Conservation (phyloP, 345 rosid species). For the Hibiscus trionum region DNA sequence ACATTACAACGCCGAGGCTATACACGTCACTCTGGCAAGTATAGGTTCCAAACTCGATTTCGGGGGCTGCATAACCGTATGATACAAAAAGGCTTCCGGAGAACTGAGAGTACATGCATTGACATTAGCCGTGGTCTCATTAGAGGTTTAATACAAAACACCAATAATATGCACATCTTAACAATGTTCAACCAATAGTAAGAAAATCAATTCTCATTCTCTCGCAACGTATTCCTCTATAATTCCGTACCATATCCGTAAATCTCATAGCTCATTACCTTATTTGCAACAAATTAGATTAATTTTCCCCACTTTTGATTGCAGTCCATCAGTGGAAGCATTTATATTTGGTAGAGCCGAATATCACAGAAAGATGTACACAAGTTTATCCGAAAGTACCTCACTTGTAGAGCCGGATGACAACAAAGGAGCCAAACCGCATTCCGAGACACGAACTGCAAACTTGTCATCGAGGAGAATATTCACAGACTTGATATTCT, state of each 20-base stretch:
- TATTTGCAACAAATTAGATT: not conserved
- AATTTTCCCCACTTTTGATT: too few relatives aligned
- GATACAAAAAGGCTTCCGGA: slow-evolving; percentile 9
- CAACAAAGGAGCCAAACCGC: slow-evolving; percentile 59
- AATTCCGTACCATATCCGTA: too few relatives aligned
- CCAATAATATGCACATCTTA: not conserved
- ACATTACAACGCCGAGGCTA: slow-evolving; percentile 93
- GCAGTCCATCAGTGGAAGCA: not conserved
- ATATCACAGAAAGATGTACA: not conserved
- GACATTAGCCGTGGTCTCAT: not conserved
- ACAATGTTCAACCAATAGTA: too few relatives aligned
- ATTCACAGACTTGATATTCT: slow-evolving; percentile 69
- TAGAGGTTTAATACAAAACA: not conserved
- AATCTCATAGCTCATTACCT: too few relatives aligned
- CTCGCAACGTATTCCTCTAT: too few relatives aligned
- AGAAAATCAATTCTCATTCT: too few relatives aligned
- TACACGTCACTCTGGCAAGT: slow-evolving; percentile 85
- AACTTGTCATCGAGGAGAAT: slow-evolving; percentile 70
- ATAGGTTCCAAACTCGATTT: slow-evolving; percentile 66
- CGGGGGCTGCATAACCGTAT: slow-evolving; percentile 63
- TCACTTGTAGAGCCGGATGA: slow-evolving; percentile 47
- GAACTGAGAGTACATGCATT: slow-evolving; percentile 9
- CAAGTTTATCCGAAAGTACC: slow-evolving; percentile 27
- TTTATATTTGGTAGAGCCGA: not conserved
- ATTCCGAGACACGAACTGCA: slow-evolving; percentile 62